These are phyloP conservation scores for Anthracocystis panici-leucophaei DNA, from an alignment of 1,284 basidiomycete species.

Conservation along the genomic window DNA sequence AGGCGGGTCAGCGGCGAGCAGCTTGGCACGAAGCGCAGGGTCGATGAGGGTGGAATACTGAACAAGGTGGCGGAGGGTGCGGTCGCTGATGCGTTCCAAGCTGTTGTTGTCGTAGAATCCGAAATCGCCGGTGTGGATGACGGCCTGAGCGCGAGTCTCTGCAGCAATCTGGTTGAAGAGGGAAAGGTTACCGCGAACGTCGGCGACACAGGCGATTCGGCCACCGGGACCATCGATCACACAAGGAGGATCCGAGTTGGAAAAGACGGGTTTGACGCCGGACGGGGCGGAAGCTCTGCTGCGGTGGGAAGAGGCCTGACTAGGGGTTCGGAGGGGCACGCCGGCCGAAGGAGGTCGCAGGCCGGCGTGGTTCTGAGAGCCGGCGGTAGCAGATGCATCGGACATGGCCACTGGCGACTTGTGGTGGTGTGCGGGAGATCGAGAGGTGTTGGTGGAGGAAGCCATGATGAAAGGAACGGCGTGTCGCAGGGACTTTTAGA, in stretches of 20 bases:
- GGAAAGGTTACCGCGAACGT: conserved; percentile 82
- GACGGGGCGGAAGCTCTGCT: conserved; percentile 29
- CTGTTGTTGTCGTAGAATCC: conserved; percentile 92
- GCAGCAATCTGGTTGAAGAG: conserved; percentile 89
- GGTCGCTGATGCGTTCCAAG: conserved; percentile 89
- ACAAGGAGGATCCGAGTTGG: conserved; percentile 43
- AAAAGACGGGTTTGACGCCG: conserved; percentile 13
- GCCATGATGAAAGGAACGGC: conserved; percentile 27
- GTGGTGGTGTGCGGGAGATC: conserved; percentile 36
- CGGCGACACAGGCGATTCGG: conserved; percentile 93
- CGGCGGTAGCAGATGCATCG: conserved; percentile 9
- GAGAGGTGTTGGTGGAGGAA: conserved; percentile 27
- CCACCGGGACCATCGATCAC: conserved; percentile 72
- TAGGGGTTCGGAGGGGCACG: conserved; percentile 26
- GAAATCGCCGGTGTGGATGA: conserved; percentile 99
- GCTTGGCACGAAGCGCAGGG: conserved; percentile 81
- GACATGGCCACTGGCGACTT: conserved; percentile 25
- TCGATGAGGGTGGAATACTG: conserved; percentile 98
- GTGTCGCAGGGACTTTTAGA: conserved; percentile 15
- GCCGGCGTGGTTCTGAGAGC: conserved; percentile 17
- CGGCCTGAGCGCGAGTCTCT: conserved; percentile 82
- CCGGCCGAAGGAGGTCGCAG: conserved; percentile 32
- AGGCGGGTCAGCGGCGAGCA: conserved; percentile 76
- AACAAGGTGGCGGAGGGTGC: conserved; percentile 90
- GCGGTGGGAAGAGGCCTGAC: conserved; percentile 38